Conservation (phyloP, 1,284 basidiomycete genomes). For the Pascua sp. region DNA sequence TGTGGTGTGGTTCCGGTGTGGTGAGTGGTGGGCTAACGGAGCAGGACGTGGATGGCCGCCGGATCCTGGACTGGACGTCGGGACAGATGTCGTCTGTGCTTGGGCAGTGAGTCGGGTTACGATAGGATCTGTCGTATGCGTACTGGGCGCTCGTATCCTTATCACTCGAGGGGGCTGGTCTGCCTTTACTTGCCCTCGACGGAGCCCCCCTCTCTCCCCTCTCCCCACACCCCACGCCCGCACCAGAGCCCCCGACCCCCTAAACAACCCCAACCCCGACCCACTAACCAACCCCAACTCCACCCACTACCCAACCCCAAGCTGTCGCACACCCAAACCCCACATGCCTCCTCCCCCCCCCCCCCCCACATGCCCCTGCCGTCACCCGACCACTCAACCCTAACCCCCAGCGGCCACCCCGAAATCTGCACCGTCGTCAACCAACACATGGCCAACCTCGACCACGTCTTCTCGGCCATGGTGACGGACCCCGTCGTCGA, state of each 20-base stretch:
- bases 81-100: constrained; percentile 37
- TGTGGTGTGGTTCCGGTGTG: neutral
- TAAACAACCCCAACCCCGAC: no score
- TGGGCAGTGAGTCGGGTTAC: constrained; percentile 20
- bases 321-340: no score
- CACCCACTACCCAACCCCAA: neutral
- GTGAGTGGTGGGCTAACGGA: neutral
- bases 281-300: no score
- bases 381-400: neutral
- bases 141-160: no score
- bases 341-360: no score
- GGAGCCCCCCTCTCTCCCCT: no score
- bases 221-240: no score
- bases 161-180: no score
- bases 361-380: neutral
- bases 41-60: constrained; percentile 29
- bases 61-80: constrained; percentile 40
- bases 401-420: constrained; percentile 24
- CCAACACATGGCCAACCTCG: constrained; percentile 27
- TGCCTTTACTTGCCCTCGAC: no score
- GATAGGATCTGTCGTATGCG: no score
- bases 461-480: constrained; percentile 39
- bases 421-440: constrained; percentile 30
- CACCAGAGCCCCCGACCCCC: no score
- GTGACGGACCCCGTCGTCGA: constrained; percentile 34